Conservation (phyloP, 768 basidiomycete species). For the Lenzites betulinus region DNA sequence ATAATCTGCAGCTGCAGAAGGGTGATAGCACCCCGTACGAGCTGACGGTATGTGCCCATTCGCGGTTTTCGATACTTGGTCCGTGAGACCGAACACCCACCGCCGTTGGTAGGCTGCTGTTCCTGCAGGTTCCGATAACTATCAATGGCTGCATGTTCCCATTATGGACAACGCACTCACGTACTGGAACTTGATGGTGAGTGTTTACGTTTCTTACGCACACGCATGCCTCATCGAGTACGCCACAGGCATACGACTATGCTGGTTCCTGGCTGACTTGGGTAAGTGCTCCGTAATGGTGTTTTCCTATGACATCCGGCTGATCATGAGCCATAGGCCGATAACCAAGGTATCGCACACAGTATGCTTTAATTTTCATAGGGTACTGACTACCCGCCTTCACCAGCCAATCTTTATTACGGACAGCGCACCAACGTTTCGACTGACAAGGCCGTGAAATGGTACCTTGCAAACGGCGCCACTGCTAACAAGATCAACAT, state of each 20-base stretch:
- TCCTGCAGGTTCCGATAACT: constrained; percentile 61
- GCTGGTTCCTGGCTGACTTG: constrained; percentile 70
- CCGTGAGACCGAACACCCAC: too few relatives aligned
- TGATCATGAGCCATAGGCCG: constrained; percentile 34
- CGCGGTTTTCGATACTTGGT: not conserved
- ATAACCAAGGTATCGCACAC: constrained; percentile 40
- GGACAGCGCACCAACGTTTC: constrained; percentile 62
- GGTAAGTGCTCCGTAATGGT: not conserved
- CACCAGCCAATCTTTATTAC: constrained; percentile 64
- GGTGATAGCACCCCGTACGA: constrained; percentile 63
- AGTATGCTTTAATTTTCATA: not conserved
- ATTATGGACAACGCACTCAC: constrained; percentile 67
- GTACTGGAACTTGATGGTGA: constrained; percentile 84
- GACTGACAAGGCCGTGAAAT: constrained; percentile 66
- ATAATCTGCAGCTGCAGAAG: constrained; percentile 56
- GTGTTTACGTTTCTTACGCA: too few relatives aligned
- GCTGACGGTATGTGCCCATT: constrained; percentile 42
- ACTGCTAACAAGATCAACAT: constrained; percentile 65
- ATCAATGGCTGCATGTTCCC: constrained; percentile 55
- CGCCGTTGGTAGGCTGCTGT: constrained; percentile 50
- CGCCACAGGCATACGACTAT: constrained; percentile 66
- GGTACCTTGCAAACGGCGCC: constrained; percentile 63
- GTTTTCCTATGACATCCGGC: not conserved
- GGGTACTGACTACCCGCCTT: not conserved
- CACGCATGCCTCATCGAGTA: not conserved